Base-by-base conservation (phyloP, 108 stramenopile genomes). In the Cyclotella choctawhatcheeana region DNA sequence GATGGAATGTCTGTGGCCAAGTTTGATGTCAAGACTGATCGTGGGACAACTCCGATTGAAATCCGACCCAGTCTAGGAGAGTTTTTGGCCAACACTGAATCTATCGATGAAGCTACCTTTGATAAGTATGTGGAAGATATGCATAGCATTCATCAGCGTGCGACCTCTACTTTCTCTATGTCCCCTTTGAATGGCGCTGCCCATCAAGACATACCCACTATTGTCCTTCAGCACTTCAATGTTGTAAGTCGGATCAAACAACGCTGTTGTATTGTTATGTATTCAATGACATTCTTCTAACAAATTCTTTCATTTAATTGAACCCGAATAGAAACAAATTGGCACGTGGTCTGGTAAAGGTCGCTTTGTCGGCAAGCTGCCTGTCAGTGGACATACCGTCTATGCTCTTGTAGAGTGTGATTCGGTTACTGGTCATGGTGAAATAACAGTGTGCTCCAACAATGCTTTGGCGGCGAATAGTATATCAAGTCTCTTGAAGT, bases 21-120 rank as follows among this genome's bases (percentile, higher is more conserved):
- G 27, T 79, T 94, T 24, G 89, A 94, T 32, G 73, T 94, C 25
- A 87, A 89, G 60, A 82, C 75, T 13, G 87, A 79, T 55, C 82
- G 84, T 12, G 86, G 87, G 21, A 76, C 74, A 20, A 77, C 86
- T 55, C 83, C 88, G 5, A 71, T 94, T 44, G 93, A 92, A 65
- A 61, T 94, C 26, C 87, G 88, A 55, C 93, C 93, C 2, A 62
- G 82, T 29, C 61, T 94, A n/a, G 87, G 85, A 30, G 89, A 94
- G 64, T 40, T 94, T 18, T 52, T 65, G 18, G 71, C 77, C 59
- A 16, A 44, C 69, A 12, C 56, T 69, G 13, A 64, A n/a, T 47
- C 37, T 18, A 59, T 72, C 24, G 44, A 52, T 29, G 45, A 60
- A 40, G 43, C 32, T 43, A 86, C 89, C 18, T 94, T 91, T 77